Evolutionary conservation across 129 eudicot genomes (phyloP), one percentile per base, ranked within the genome.

Genomic region (Flaveria linearis): DNA sequence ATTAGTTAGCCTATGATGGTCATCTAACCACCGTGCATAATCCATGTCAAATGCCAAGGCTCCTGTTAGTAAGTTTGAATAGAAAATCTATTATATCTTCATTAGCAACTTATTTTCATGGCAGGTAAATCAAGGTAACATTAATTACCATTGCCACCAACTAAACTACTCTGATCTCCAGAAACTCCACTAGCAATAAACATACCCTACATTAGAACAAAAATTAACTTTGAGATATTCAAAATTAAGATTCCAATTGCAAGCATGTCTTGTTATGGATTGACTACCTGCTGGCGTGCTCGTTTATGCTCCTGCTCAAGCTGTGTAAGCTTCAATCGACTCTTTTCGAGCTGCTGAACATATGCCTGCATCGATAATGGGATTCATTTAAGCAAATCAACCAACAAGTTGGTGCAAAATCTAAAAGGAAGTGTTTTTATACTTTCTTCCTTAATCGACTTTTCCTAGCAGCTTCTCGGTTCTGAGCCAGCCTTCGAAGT

Each of bases 401-500:
- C 7, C 7, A 39, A 72, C 49, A 61, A 0, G 4, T n/a, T 6
- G 15, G n/a, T 17, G 65, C 50, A 14, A 20, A 12, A 49, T 63
- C 28, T 3, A 42, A 39, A 81, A 68, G 36, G 61, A 61, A 20
- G 42, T 45, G 45, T 9, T 3, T 7, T 8, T 33, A 23, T 83
- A 91, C 99, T 82, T 94, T 94, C 86, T 94, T 94, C 73, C 99
- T 89, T 76, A 91, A 76, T 22, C 99, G 86, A 79, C 99, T 91
- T 81, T 94, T 91, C 55, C 96, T 78, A 13, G 99, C 99, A 62
- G 99, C 99, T 86, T 94, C 99, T 72, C 99, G 96, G 73, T 94
- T 94, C 81, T 94, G 99, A 57, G 99, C 99, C 80, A 94, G 84
- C 84, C 99, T 83, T 64, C 99, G 88, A 16, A 90, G 91, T 41